Evolutionary conservation across 768 basidiomycete genomes (phyloP).

Genomic region (Tricholoma flavovirens): DNA sequence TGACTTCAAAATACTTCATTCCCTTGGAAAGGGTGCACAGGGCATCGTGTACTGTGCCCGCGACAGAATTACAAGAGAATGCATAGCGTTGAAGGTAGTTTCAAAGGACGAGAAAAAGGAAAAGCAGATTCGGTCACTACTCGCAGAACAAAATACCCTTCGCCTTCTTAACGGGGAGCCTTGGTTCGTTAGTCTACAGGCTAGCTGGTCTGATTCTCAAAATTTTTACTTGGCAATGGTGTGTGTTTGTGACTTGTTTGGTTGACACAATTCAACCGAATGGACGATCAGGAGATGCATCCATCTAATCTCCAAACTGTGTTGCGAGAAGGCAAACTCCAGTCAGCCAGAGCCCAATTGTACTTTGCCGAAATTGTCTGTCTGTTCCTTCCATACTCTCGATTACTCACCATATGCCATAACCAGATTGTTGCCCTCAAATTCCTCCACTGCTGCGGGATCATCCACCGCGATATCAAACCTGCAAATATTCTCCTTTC

Average conservation of each 20-base stretch:
- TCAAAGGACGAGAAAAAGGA: slow-evolving; percentile 1
- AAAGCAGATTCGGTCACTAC: background rate
- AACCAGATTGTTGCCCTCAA: slow-evolving; percentile 6
- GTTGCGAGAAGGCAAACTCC: slow-evolving; percentile 3
- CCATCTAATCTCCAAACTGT: slow-evolving; percentile 10
- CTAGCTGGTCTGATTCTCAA: slow-evolving; percentile 11
- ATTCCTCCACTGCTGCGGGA: slow-evolving; percentile 5
- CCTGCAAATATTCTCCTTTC: slow-evolving; percentile 9
- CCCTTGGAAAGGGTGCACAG: slow-evolving; percentile 11
- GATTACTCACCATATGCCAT: background rate
- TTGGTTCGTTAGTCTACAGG: slow-evolving; percentile 11
- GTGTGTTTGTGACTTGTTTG: background rate
- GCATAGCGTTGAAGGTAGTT: slow-evolving; percentile 11
- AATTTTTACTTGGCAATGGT: slow-evolving; percentile 16
- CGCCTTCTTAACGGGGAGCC: slow-evolving; percentile 2
- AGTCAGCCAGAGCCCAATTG: slow-evolving; percentile 13
- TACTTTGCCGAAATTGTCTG: slow-evolving; percentile 25
- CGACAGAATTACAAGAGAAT: background rate
- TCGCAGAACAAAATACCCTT: slow-evolving; percentile 11
- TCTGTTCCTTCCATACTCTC: background rate
- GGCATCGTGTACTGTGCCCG: slow-evolving; percentile 12
- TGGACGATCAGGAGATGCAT: slow-evolving; percentile 7
- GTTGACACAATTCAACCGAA: background rate
- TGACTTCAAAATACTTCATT: slow-evolving; percentile 7
- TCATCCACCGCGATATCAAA: slow-evolving; percentile 13